These are phyloP conservation scores for Ophiorrhiza pumila DNA, from an alignment of 257 asterid species.

Conservation along the genomic window DNA sequence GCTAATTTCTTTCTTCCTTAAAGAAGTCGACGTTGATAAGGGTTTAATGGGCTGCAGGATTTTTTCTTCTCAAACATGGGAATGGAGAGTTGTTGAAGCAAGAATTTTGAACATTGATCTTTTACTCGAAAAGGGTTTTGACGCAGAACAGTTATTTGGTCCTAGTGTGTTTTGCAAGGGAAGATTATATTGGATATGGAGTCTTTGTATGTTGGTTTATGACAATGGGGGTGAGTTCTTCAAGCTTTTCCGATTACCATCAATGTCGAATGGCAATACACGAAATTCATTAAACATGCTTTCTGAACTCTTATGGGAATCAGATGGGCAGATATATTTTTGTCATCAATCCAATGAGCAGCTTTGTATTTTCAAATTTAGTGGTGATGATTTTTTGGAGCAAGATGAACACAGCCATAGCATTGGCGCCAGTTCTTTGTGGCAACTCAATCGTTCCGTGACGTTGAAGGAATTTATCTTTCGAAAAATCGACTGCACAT, in stretches of 20 bases:
- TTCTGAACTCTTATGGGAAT: conserved; percentile 25
- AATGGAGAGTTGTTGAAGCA: conserved; percentile 15
- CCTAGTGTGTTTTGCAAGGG: conserved; percentile 4
- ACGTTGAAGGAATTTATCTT: background rate
- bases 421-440: background rate
- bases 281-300: background rate
- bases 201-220: conserved; percentile 19
- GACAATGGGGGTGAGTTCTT: conserved; percentile 8
- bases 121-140: conserved; percentile 10
- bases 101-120: conserved; percentile 10
- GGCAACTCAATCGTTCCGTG: conserved; percentile 16
- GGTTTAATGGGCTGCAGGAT: conserved; percentile 12
- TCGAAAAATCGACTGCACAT: background rate
- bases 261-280: background rate
- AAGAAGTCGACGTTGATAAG: conserved; percentile 15
- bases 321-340: conserved; percentile 18
- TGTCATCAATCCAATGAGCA: conserved; percentile 6
- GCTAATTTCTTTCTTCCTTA: conserved; percentile 15
- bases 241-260: conserved; percentile 16
- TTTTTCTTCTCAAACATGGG: conserved; percentile 23
- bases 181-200: conserved; percentile 26
- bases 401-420: background rate
- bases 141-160: background rate
- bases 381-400: background rate
- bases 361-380: conserved; percentile 14